Conservation (phyloP, 192 early-diverging fungal genomes). For the Diversispora epigaea region DNA sequence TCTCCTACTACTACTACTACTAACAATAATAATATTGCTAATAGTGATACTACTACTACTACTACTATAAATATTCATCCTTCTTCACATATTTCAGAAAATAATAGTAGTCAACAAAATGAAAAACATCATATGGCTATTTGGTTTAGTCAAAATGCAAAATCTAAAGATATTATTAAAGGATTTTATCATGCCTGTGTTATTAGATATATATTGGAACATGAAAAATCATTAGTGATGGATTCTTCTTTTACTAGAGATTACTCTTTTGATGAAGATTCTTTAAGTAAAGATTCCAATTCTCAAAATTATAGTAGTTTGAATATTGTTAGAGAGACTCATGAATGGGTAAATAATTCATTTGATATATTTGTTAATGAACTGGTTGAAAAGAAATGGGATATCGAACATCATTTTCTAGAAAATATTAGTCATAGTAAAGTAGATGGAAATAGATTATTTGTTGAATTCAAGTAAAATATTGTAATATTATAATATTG, state of each 20-base stretch:
- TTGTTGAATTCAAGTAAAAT: too few relatives aligned
- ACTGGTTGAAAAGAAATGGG: conserved; percentile 53
- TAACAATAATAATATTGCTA: background rate
- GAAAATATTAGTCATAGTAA: conserved; percentile 40
- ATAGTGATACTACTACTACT: too few relatives aligned
- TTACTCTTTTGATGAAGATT: too few relatives aligned
- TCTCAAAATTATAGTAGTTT: background rate
- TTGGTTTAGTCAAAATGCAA: conserved; percentile 58
- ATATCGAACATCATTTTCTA: conserved; percentile 47
- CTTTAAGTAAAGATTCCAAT: too few relatives aligned
- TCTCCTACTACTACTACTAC: background rate
- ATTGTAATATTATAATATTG: too few relatives aligned
- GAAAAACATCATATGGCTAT: conserved; percentile 42
- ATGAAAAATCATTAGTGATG: background rate
- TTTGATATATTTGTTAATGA: conserved; percentile 38
- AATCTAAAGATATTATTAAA: conserved; percentile 51
- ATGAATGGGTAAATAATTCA: conserved; percentile 40
- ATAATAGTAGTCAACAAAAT: too few relatives aligned
- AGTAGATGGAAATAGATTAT: background rate
- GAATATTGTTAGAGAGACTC: conserved; percentile 35
- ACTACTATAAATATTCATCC: too few relatives aligned
- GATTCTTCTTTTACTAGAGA: background rate
- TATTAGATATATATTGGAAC: conserved; percentile 39
- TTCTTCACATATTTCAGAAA: too few relatives aligned
- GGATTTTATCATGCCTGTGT: conserved; percentile 67